Evolutionary conservation across 2,329 filamentous ascomycete genomes (phyloP).

Genomic region (Aureobasidium sp.): DNA sequence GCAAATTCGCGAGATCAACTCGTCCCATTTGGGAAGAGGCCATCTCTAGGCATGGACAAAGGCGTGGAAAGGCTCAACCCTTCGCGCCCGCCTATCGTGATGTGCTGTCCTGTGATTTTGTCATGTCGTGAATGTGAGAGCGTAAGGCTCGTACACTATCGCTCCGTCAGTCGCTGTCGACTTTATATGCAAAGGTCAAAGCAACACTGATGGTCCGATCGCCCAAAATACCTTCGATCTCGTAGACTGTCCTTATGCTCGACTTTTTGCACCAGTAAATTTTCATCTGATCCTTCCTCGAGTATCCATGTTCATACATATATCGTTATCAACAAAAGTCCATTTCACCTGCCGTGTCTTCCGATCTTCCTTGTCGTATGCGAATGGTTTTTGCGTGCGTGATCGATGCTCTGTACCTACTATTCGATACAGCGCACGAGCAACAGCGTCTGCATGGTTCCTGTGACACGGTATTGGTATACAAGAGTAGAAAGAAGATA

Average conservation of each 20-base stretch:
- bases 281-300: background rate
- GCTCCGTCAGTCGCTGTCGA: background rate
- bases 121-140: background rate
- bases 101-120: background rate
- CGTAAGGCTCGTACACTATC: background rate
- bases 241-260: background rate
- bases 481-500: too few relatives aligned
- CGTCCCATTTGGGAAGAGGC: constrained; percentile 7
- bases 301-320: background rate
- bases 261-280: background rate
- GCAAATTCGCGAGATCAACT: constrained; percentile 14
- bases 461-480: background rate
- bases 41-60: constrained; percentile 8
- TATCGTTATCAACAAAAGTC: background rate
- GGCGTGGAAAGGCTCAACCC: constrained; percentile 11
- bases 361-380: background rate
- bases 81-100: constrained; percentile 8
- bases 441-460: too few relatives aligned
- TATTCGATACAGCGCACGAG: too few relatives aligned
- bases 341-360: too few relatives aligned
- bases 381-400: too few relatives aligned
- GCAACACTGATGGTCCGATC: background rate
- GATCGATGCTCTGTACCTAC: too few relatives aligned
- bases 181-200: background rate
- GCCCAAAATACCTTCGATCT: too few relatives aligned